phyloP scores from a whole-genome alignment of 495 filamentous ascomycete species.

The Podospora pseudoanserina region DNA sequence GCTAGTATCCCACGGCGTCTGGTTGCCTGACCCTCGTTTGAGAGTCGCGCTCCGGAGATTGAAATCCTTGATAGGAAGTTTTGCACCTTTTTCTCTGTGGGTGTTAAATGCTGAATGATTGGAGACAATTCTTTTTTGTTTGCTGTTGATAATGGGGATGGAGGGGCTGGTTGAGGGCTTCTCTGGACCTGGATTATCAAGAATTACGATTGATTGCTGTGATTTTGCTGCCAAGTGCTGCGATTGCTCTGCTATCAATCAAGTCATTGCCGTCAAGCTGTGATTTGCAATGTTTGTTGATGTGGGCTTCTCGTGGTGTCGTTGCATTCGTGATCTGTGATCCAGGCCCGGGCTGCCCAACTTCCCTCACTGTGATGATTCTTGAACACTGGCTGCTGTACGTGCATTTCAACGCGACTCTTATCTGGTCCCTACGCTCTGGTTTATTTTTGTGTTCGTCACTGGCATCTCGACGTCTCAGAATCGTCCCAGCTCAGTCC shows the following conservation, averaged over 20 bases:
- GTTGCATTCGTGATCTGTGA: background rate
- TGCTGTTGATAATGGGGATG: background rate
- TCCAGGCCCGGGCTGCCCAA: background rate
- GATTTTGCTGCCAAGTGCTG: background rate
- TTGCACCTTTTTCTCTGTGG: constrained; percentile 38
- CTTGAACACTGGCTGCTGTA: background rate
- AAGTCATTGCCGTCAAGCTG: background rate
- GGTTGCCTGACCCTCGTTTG: constrained; percentile 46
- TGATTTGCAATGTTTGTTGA: background rate
- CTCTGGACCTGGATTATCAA: background rate
- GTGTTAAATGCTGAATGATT: constrained; percentile 48
- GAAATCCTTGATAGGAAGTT: constrained; percentile 53
- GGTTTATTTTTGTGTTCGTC: background rate
- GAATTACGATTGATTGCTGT: background rate
- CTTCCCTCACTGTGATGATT: background rate
- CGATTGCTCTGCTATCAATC: background rate
- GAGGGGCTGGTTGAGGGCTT: background rate
- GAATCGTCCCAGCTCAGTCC: background rate
- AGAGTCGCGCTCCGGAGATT: constrained; percentile 46
- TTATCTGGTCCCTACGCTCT: background rate
- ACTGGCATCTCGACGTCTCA: background rate
- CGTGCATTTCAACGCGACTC: constrained; percentile 7
- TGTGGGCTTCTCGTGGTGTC: background rate
- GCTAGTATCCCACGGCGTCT: constrained; percentile 48
- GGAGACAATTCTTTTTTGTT: constrained; percentile 29